These are phyloP conservation scores for Podospora australis DNA, from an alignment of 495 filamentous ascomycete species.

Conservation along the genomic window DNA sequence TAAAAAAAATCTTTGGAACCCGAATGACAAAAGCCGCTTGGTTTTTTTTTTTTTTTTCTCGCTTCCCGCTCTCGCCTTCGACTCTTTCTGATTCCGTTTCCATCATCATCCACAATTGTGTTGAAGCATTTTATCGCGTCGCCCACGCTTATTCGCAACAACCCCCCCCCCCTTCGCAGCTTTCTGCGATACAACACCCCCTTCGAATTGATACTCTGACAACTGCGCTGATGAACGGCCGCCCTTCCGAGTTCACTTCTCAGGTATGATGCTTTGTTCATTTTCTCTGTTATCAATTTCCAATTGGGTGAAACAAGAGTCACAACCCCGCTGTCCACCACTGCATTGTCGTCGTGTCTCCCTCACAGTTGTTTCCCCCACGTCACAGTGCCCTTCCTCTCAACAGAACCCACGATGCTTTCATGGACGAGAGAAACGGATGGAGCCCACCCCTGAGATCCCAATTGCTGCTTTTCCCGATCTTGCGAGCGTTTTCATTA, in stretches of 20 bases:
- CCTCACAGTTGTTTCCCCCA: too few species aligned
- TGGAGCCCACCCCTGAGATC: background rate
- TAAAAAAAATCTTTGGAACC: constrained; percentile 7
- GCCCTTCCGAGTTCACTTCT: constrained; percentile 89
- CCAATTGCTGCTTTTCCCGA: background rate
- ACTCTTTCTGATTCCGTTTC: constrained; percentile 2
- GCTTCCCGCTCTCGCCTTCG: constrained; percentile 7
- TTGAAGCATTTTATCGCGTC: constrained; percentile 1
- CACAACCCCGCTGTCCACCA: constrained; percentile 5
- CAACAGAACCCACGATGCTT: background rate
- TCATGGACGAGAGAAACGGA: background rate
- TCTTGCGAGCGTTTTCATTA: background rate
- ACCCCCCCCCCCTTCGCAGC: constrained; percentile 6
- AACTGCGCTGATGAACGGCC: constrained; percentile 87
- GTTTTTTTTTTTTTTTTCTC: constrained; percentile 6
- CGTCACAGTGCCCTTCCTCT: background rate
- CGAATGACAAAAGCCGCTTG: constrained; percentile 5
- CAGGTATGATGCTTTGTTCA: constrained; percentile 56
- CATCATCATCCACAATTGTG: background rate
- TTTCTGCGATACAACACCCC: constrained; percentile 2
- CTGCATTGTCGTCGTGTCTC: background rate
- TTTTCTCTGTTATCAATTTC: too few species aligned
- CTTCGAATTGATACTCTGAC: constrained; percentile 22
- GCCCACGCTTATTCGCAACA: background rate
- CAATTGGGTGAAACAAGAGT: too few species aligned